Evolutionary conservation across 1,284 basidiomycete species (phyloP).

Genomic region (Sanghuangporus sanghuang): DNA sequence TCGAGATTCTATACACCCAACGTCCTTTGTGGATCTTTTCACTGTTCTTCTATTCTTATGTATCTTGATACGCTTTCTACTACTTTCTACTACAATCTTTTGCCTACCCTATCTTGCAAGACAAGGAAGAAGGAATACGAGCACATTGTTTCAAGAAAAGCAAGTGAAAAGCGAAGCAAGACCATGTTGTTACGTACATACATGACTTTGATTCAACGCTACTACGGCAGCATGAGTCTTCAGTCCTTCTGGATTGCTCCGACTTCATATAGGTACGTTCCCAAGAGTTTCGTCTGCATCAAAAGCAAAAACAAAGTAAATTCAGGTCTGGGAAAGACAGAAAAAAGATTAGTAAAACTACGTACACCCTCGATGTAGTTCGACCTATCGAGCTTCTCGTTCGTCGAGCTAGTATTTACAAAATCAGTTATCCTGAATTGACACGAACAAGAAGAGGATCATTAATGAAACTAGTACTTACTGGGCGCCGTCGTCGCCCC

Average conservation of each 20-base stretch:
- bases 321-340: slow-evolving; percentile 4
- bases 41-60: too few relatives aligned
- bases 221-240: not conserved
- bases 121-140: too few relatives aligned
- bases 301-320: not conserved
- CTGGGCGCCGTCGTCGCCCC: slow-evolving; percentile 93
- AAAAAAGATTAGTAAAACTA: slow-evolving; percentile 14
- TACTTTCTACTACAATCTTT: too few relatives aligned
- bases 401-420: slow-evolving; percentile 63
- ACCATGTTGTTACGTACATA: too few relatives aligned
- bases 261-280: slow-evolving; percentile 81
- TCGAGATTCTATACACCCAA: too few relatives aligned
- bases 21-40: too few relatives aligned
- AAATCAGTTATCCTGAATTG: not conserved
- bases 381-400: slow-evolving; percentile 91
- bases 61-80: too few relatives aligned
- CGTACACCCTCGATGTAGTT: slow-evolving; percentile 91
- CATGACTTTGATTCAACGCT: too few relatives aligned
- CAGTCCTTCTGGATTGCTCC: slow-evolving; percentile 31
- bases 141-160: too few relatives aligned
- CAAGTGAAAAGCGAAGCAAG: too few relatives aligned
- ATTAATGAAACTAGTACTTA: slow-evolving; percentile 32
- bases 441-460: not conserved
- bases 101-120: too few relatives aligned
- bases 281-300: slow-evolving; percentile 67